Evolutionary conservation across 2,329 filamentous ascomycete species (phyloP).

Genomic region (Fusarium kyushuense): DNA sequence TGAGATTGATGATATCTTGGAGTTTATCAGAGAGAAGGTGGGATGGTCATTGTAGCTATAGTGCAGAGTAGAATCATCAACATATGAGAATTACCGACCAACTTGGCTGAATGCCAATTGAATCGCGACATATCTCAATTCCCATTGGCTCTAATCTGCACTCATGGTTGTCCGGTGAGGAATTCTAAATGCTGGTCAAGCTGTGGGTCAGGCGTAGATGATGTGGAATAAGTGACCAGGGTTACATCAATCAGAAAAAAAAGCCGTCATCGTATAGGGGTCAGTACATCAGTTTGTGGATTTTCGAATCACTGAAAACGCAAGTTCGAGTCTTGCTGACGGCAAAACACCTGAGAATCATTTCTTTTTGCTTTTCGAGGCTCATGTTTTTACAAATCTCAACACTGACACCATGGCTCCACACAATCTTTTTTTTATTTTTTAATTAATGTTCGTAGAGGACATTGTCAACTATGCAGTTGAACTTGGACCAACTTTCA

Average conservation of each 20-base stretch:
- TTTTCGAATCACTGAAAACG: slow-evolving; percentile 29
- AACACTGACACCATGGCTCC: too few relatives aligned
- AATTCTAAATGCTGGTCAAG: too few relatives aligned
- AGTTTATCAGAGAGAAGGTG: slow-evolving; percentile 44
- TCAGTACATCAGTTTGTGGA: slow-evolving; percentile 34
- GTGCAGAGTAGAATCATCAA: not conserved
- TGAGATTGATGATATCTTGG: slow-evolving; percentile 57
- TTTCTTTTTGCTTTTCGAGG: not conserved
- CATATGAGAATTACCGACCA: not conserved
- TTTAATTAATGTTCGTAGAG: too few relatives aligned
- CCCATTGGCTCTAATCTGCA: not conserved
- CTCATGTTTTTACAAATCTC: too few relatives aligned
- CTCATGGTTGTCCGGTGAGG: not conserved
- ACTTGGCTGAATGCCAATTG: not conserved
- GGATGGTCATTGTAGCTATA: not conserved
- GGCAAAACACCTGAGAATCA: slow-evolving; percentile 4
- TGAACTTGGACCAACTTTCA: too few relatives aligned
- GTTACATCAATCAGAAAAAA: slow-evolving; percentile 1
- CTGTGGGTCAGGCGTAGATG: not conserved
- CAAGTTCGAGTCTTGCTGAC: slow-evolving; percentile 35
- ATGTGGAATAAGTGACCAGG: not conserved
- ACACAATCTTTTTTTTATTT: too few relatives aligned
- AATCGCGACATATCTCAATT: not conserved
- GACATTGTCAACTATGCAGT: too few relatives aligned
- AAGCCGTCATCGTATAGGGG: slow-evolving; percentile 33